Evolutionary conservation across 1,139 yeast genomes (phyloP), one percentile per base, ranked within the genome.

Genomic region (Trichomonascaceae sp.): DNA sequence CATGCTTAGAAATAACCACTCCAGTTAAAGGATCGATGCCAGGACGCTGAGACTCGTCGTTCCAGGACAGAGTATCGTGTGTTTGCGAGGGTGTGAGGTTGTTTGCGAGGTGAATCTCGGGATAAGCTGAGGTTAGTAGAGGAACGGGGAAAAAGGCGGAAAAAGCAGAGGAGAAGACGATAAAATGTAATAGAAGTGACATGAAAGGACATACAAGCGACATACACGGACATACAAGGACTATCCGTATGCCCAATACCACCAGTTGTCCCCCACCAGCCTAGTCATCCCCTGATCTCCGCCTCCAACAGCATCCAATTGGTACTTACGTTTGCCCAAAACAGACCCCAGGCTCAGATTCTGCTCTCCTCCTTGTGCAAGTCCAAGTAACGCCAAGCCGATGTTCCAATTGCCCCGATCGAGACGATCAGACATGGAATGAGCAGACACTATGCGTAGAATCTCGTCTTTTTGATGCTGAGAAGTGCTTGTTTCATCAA

Each of bases 361-460:
- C 27, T 58, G 57, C 43, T 66, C 66, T 38, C 70, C 72, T 18
- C 58, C 57, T 57, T 70, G 74, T 8, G 68, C 69, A 50, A 70
- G 60, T n/a, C 69, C 72, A 7, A 66, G 59, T 43, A 70, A 58
- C 5, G 71, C 72, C 63, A 70, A 55, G 6, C 66, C 70, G 27
- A 66, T 66, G 50, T 69, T 60, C 70, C 72, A 70, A 32, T 62
- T 54, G 43, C 63, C 65, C 45, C 32, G n/a, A 36, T 47, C 22
- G 22, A 50, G 38, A 9, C 45, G 24, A 36, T 44, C 47, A 2
- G 52, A 50, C 48, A 50, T 38, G 38, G 47, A 45, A 50, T 50
- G 52, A 2, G 52, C 52, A 15, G 48, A 44, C 3, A 50, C 43
- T n/a, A 50, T 50, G n/a, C 52, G 43, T 10, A 50, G 22, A n/a